Evolutionary conservation across 495 filamentous ascomycete genomes (phyloP).

Genomic region (Tuber aestivum): DNA sequence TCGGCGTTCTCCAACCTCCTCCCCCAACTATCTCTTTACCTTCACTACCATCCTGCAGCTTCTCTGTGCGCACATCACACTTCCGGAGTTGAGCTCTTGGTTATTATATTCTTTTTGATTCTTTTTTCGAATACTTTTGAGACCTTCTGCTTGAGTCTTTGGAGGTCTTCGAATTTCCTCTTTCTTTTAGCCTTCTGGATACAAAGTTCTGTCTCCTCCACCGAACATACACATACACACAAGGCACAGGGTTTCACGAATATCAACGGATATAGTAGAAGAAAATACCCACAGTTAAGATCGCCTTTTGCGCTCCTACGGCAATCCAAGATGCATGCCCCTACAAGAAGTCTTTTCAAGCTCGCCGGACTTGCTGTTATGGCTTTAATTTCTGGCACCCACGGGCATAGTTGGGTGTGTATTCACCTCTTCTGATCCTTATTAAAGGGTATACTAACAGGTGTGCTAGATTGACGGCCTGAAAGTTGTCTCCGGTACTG

Average conservation of each 20-base stretch:
- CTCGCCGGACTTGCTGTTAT: slow-evolving; percentile 17
- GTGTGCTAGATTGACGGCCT: slow-evolving; percentile 29
- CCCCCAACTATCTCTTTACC: not conserved
- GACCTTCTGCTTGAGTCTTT: slow-evolving; percentile 13
- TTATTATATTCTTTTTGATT: slow-evolving; percentile 10
- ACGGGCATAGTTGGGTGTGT: slow-evolving; percentile 35
- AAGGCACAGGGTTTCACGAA: no score
- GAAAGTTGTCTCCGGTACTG: slow-evolving; percentile 20
- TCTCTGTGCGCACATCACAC: not conserved
- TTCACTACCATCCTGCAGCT: not conserved
- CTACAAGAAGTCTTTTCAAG: slow-evolving; percentile 9
- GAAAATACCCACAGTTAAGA: slow-evolving; percentile 6
- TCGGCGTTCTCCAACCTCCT: not conserved
- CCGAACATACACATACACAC: slow-evolving; percentile 5
- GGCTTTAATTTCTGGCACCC: slow-evolving; percentile 9
- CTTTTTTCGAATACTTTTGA: slow-evolving; percentile 8
- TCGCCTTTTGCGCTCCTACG: slow-evolving; percentile 3
- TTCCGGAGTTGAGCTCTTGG: slow-evolving; percentile 3
- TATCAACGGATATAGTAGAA: not conserved
- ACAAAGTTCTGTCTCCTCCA: not conserved
- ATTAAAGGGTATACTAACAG: not conserved
- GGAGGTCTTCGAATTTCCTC: not conserved
- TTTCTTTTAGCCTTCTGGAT: not conserved
- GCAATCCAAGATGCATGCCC: slow-evolving; percentile 19
- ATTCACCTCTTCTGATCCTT: not conserved